phyloP scores from a whole-genome alignment of 176 grass and related monocot species.

The Bromus sterilis region DNA sequence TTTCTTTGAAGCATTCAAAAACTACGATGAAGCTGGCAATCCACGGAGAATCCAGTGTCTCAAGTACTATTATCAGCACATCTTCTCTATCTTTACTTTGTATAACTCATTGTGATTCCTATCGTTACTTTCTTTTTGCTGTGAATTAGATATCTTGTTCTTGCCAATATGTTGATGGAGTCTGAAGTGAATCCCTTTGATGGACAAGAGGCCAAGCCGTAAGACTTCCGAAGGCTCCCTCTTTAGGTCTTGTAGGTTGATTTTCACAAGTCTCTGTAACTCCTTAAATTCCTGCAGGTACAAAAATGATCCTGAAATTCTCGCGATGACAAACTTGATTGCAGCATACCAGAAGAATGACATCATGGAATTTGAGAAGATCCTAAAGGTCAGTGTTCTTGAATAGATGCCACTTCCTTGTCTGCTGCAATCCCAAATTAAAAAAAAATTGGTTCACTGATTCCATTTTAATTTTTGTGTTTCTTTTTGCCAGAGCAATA shows the following conservation, averaged over 20 bases:
- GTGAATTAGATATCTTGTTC: constrained; percentile 75
- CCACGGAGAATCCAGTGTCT: constrained; percentile 89
- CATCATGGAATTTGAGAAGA: constrained; percentile 97
- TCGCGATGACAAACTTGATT: constrained; percentile 99
- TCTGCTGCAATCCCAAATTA: neutral
- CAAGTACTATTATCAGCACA: constrained; percentile 45
- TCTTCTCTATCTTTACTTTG: neutral
- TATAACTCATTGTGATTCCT: neutral
- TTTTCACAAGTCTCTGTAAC: neutral
- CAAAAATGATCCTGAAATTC: constrained; percentile 98
- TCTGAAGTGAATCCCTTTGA: constrained; percentile 99
- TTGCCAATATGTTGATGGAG: constrained; percentile 99
- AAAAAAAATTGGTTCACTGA: neutral
- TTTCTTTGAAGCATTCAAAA: constrained; percentile 99
- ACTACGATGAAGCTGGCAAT: constrained; percentile 99
- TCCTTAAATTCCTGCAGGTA: constrained; percentile 48
- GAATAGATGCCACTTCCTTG: constrained; percentile 3
- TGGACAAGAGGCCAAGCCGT: constrained; percentile 99
- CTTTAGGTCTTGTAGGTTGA: constrained; percentile 13
- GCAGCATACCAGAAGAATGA: constrained; percentile 97
- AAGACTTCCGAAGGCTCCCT: constrained; percentile 16
- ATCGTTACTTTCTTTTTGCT: constrained; percentile 5
- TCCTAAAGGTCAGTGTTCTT: constrained; percentile 64
- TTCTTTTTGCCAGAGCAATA: constrained; percentile 65
- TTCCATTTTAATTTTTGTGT: neutral